Base-by-base conservation (phyloP, 495 filamentous ascomycete species). In the Podospora bellae-mahoneyi region DNA sequence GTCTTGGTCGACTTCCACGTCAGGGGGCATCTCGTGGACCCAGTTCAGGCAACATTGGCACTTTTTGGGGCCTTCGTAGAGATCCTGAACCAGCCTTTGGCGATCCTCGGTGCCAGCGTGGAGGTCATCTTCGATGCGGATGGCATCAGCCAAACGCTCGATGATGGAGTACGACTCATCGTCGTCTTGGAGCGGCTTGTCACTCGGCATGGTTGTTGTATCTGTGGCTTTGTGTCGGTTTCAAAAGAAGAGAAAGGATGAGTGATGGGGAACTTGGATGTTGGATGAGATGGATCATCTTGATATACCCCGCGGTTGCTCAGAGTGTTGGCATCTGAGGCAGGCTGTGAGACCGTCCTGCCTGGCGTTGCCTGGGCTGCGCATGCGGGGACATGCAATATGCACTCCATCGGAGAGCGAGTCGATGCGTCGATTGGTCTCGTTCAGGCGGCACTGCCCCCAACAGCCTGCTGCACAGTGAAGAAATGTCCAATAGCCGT, bases 11-110 rank as follows among this genome's bases (percentile, higher is more conserved):
- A 66, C 59, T 1, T 72, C 66, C 34, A 75, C 34, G 15, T 71
- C 72, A 16, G 65, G 15, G 2, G 75, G 75, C 2, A 71, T 4
- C 61, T 76, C 70, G 7, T 71, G 64, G n/a, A 72, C 69, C 75
- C 75, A 77, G 65, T 77, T 77, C 55, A 77, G 64, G 32, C 75
- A 77, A 60, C 75, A 77, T 26, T 27, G 27, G 65, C 75, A 77
- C 60, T 71, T 74, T 1, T 60, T 55, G n/a, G 70, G 68, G 1
- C 75, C 75, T 60, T 77, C 75, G 34, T 72, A 77, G 3, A 77
- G 60, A 20, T 69, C 72, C 61, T 76, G 72, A 2, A 76, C 71
- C 4, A 73, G 48, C 1, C 71, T 68, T 3, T 64, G 54, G 3
- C 71, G 68, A 53, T 73, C 71, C 55, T 73, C 71, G 27, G 65